Base-by-base conservation (phyloP, 192 early-diverging fungal genomes). In the Haplosporangium gracile region DNA sequence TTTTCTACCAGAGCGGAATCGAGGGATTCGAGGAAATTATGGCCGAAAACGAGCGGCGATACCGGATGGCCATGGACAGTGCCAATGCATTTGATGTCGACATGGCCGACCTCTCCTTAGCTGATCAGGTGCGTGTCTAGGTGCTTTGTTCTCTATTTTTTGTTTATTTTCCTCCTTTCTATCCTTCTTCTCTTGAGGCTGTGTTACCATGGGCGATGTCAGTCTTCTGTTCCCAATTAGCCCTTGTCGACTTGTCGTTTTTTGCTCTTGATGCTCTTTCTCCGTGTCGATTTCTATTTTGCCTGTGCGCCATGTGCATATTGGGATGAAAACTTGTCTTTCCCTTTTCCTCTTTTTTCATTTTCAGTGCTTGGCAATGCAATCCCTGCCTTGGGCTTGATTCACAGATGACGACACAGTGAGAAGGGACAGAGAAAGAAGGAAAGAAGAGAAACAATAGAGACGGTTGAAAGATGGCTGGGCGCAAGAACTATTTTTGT, bases 21-120 rank as follows among this genome's bases (percentile, higher is more conserved):
- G 85, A 89, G 24, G 89, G 80, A 32, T 82, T 90, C 65, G 88
- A 89, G 34, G 86, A 84, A 47, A 86, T 80, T 72, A 81, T 89
- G 81, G 87, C 87, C 11, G 85, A 89, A 43, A 88, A 89, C 40
- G 88, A 88, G 68, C 72, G 82, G 68, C 87, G 87, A 65, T 88
- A 88, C 32, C 80, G 83, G 63, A 88, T 88, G 83, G 79, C 89
- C 20, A 88, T 89, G 83, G 90, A 91, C 32, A 89, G 88, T 53
- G 82, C 88, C 22, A 82, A 74, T 70, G 85, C 86, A 49, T 83
- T 91, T 40, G 90, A 89, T 34, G 79, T 91, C 20, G 90, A 91
- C 77, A 83, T 91, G 76, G 80, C 85, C 22, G 81, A 85, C 71
- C 77, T 88, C 42, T 87, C 86, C n/a, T 82, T 78, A 86, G 87